Evolutionary conservation across 805 yeast species (phyloP).

Genomic region (Ogataea nitratoaversa): DNA sequence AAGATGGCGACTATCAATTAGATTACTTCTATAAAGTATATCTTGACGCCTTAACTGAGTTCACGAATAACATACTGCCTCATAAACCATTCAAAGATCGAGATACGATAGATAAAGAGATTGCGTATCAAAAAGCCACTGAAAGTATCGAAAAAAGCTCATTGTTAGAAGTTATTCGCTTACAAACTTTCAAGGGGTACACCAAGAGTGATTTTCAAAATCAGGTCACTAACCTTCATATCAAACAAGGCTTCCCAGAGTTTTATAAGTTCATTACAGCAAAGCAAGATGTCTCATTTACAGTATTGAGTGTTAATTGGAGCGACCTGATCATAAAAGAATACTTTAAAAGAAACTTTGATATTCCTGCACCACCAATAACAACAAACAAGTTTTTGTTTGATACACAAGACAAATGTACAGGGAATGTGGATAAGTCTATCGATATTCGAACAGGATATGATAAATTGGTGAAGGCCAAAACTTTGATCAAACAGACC

Average conservation of each 20-base stretch:
- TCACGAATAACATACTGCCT: slow-evolving; percentile 18
- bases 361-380: slow-evolving; percentile 19
- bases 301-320: slow-evolving; percentile 61
- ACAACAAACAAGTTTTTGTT: slow-evolving; percentile 50
- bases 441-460: slow-evolving; percentile 45
- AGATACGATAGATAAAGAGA: slow-evolving; percentile 37
- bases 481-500: slow-evolving; percentile 14
- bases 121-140: slow-evolving; percentile 42
- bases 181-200: slow-evolving; percentile 41
- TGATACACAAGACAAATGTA: slow-evolving; percentile 20
- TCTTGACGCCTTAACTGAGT: slow-evolving; percentile 32
- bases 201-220: slow-evolving; percentile 26
- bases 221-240: slow-evolving; percentile 34
- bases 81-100: slow-evolving; percentile 27
- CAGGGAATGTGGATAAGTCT: slow-evolving; percentile 19
- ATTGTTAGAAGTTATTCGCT: slow-evolving; percentile 36
- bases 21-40: slow-evolving; percentile 42
- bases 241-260: slow-evolving; percentile 37
- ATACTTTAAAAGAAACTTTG: slow-evolving; percentile 22
- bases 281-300: slow-evolving; percentile 8
- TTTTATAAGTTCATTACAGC: slow-evolving; percentile 17
- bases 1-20: slow-evolving; percentile 35
- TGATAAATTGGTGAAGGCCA: slow-evolving; percentile 39
- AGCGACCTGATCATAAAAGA: slow-evolving; percentile 43
- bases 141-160: slow-evolving; percentile 45